These are phyloP conservation scores for Flaveria robusta DNA, from an alignment of 129 eudicot species.

Conservation along the genomic window DNA sequence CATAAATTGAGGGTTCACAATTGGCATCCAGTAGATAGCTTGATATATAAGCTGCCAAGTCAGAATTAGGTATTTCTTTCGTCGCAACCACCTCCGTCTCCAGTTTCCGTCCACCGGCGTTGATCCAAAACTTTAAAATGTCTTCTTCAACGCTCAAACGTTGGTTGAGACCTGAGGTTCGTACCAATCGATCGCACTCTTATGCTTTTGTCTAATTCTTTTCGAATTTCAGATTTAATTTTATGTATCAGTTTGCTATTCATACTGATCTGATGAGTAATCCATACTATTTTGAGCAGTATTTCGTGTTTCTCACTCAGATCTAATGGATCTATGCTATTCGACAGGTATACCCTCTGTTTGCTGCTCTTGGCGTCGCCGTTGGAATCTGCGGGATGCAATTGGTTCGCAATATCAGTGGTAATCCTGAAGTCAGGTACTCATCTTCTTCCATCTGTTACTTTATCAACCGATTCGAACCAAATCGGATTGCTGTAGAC, in stretches of 20 bases:
- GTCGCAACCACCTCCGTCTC: not conserved
- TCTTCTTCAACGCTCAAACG: slow-evolving; percentile 59
- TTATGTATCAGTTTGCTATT: not conserved
- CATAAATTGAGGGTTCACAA: too few species aligned
- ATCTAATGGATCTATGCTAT: slow-evolving; percentile 32
- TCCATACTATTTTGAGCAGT: not conserved
- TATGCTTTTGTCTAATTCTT: not conserved
- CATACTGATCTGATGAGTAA: slow-evolving; percentile 17
- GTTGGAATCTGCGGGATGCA: slow-evolving; percentile 94
- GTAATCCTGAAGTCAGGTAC: slow-evolving; percentile 95
- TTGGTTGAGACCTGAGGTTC: slow-evolving; percentile 89
- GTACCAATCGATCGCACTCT: slow-evolving; percentile 16
- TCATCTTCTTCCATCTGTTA: not conserved
- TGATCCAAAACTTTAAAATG: slow-evolving; percentile 34
- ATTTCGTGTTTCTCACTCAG: slow-evolving; percentile 3
- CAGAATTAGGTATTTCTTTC: slow-evolving; percentile 3
- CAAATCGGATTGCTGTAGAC: too few species aligned
- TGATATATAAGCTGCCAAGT: slow-evolving; percentile 33
- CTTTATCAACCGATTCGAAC: not conserved
- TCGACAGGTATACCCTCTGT: slow-evolving; percentile 78
- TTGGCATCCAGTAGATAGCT: not conserved
- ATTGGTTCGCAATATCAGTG: slow-evolving; percentile 70
- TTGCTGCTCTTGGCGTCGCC: slow-evolving; percentile 90
- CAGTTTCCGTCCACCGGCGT: slow-evolving; percentile 22
- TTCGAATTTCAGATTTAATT: not conserved